Conservation (phyloP, 108 stramenopile genomes). For the Chaetoceros tenuissimus region DNA sequence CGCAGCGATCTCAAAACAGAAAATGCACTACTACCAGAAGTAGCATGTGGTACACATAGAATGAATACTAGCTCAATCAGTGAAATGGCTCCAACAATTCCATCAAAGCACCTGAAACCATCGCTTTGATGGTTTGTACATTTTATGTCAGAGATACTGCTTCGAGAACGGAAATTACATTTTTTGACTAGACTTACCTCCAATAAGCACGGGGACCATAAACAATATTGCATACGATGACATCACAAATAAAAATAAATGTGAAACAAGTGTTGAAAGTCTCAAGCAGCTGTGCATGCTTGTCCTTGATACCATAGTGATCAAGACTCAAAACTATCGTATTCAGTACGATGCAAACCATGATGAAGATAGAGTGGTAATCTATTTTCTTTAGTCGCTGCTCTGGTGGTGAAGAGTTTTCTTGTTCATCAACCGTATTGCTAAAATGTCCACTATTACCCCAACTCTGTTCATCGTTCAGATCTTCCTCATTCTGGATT, state of each 20-base stretch:
- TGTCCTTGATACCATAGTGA: constrained; percentile 37
- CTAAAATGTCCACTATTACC: background rate
- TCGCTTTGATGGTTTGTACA: constrained; percentile 1
- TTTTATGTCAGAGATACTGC: background rate
- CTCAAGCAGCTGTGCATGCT: constrained; percentile 17
- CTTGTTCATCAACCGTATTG: background rate
- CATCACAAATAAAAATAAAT: constrained; percentile 49
- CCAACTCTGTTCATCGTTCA: constrained; percentile 15
- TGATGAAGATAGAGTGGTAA: constrained; percentile 20
- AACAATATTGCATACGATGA: constrained; percentile 19
- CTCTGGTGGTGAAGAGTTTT: background rate
- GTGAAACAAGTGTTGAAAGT: constrained; percentile 43
- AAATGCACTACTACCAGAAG: constrained; percentile 33
- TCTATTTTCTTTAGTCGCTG: constrained; percentile 11
- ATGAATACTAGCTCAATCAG: constrained; percentile 39
- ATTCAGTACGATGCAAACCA: constrained; percentile 46
- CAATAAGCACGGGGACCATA: constrained; percentile 12
- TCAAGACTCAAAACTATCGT: constrained; percentile 56
- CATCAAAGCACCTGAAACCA: constrained; percentile 39
- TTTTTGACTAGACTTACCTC: constrained; percentile 6
- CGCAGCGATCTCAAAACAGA: constrained; percentile 54
- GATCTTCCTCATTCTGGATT: constrained; percentile 18
- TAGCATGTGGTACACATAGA: constrained; percentile 8
- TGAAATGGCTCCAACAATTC: constrained; percentile 43
- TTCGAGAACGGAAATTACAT: no score